Percentiles rank a stretch among this genome's conserved stretches.
phyloP scores from a whole-genome alignment of 495 filamentous ascomycete genomes.

The Apiosordaria backusii region DNA sequence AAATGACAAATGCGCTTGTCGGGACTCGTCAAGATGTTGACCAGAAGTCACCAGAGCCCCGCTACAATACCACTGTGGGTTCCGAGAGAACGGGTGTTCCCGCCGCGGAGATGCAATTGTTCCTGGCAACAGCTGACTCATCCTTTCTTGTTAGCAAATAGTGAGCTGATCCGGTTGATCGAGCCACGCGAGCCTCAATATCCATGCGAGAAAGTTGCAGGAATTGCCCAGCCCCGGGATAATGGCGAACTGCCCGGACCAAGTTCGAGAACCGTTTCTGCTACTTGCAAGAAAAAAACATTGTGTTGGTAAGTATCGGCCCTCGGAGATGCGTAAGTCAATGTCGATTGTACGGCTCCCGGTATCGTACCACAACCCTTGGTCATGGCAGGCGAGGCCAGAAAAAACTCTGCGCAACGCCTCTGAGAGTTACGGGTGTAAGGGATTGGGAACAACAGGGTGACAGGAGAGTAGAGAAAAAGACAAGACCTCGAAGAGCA shows the following conservation, averaged over 20 bases:
- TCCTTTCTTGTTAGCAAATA: constrained; percentile 22
- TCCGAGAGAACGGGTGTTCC: constrained; percentile 18
- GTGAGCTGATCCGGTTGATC: constrained; percentile 21
- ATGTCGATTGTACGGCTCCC: constrained; percentile 11
- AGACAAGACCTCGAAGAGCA: background rate
- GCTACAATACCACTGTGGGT: background rate
- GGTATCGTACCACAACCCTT: constrained; percentile 16
- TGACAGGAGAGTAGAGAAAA: background rate
- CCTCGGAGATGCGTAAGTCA: constrained; percentile 20
- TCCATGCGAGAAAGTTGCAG: constrained; percentile 6
- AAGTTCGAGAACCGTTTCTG: background rate
- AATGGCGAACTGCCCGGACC: background rate
- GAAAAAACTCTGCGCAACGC: background rate
- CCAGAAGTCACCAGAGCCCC: background rate
- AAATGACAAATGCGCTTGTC: background rate
- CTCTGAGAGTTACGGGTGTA: background rate
- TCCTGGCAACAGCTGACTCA: constrained; percentile 14
- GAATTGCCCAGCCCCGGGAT: background rate
- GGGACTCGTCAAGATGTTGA: background rate
- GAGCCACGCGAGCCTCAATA: background rate
- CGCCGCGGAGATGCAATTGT: constrained; percentile 27
- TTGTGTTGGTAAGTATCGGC: background rate
- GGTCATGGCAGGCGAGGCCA: constrained; percentile 8
- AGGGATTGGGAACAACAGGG: background rate
- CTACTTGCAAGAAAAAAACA: background rate